Base-by-base conservation (phyloP, 305 asterid species). In the Fraxinus floribunda region DNA sequence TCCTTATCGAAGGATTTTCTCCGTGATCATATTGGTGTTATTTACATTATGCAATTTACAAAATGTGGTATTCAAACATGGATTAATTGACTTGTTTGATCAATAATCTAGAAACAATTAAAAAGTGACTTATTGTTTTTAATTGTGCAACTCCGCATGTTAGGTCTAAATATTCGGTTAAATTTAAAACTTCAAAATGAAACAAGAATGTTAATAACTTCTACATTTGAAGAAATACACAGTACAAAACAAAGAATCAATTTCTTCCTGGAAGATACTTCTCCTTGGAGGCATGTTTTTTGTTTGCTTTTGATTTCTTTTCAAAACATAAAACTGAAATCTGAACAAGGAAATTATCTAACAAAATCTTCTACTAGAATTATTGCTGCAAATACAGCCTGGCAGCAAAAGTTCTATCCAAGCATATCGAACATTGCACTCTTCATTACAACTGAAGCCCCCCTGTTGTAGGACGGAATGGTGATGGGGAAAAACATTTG, bases 401-500 rank as follows among this genome's bases (percentile, higher is more conserved):
- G 9, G 75, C 36, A 15, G 24, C 44, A 71, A n/a, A 32, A 5
- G 68, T n/a, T 16, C 79, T 81, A 87, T 13, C 90, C 79, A 78
- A 89, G 88, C 92, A 87, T 86, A 72, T 89, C 92, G 44, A 89
- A 89, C 90, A 89, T 87, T 78, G 92, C 92, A 22, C 88, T 89
- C 89, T 89, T 89, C 86, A 89, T 89, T 9, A 89, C 92, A 77
- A 86, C 88, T 0, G 91, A 85, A 55, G 91, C 49, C n/a, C 89
- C 89, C 39, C 83, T 75, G 36, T 79, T 87, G 80, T 90, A 90
- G 5, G 93, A 89, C 7, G 90, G 88, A 77, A 89, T 84, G 35
- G 94, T 89, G 35, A 83, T 81, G 49, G 94, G 94, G 89, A 90
- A 90, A 85, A 89, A 90, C 94, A 90, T 88, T 57, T 90, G 90